Evolutionary conservation across 805 yeast genomes (phyloP), one percentile per base, ranked within the genome.

Genomic region (Ogataea nonfermentans): DNA sequence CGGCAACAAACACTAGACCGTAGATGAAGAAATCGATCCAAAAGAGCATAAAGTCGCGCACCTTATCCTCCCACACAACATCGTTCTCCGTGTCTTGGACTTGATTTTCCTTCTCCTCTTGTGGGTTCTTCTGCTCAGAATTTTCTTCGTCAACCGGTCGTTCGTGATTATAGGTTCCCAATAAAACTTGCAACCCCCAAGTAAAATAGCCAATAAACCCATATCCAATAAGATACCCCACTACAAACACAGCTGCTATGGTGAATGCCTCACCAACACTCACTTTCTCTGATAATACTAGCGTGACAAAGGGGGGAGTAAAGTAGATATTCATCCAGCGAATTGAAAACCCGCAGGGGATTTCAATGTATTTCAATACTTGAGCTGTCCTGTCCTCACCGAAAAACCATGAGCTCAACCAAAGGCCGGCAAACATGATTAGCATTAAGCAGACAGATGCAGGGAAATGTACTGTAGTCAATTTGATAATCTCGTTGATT

Each of bases 281-380:
- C 33, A 85, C 79, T 44, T 74, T 73, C n/a, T 74, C 72, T 9
- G 86, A 74, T 37, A 84, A 67, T 0, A 91, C 91, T 24, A 84
- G 68, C 0, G 81, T 74, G 25, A 84, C 76, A 54, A 85, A 84
- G 0, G 89, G 79, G 1, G 93, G 91, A 1, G 86, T 78, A 67
- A 84, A 85, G 55, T 80, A 83, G 5, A 82, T 72, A 56, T 81
- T 83, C 62, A 85, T 85, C 91, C 93, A 84, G 40, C 82, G 70
- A 35, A 84, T 66, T 2, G 82, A 68, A 57, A 83, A 81, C 45
- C 83, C 82, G 64, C 75, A 74, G 11, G 87, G 76, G n/a, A 82
- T 73, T 34, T 80, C 78, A 34, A 80, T 61, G 23, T 59, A 46
- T 27, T 48, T 49, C 40, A 61, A 57, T 2, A 62, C 26, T 13